Base-by-base conservation (phyloP, 441 rosid species). In the Macaranga tanarius region DNA sequence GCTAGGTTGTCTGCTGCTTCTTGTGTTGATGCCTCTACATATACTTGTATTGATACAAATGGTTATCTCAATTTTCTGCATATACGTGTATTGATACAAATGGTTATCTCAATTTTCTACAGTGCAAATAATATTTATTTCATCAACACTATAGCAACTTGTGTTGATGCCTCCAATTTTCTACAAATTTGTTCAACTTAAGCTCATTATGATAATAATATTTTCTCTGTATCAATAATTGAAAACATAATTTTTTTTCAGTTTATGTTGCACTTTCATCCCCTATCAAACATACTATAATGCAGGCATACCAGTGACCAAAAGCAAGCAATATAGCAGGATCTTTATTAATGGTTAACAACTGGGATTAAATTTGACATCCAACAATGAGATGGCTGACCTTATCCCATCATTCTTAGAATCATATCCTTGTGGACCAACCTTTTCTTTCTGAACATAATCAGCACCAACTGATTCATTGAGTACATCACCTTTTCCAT, bases 381-480 rank as follows among this genome's bases (percentile, higher is more conserved):
- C 73, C 76, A 70, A 44, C 13, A 34, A 56, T 62, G 51, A 71
- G 70, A 83, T 67, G 28, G 54, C 84, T 79, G 74, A 88, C 94
- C 97, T 89, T 75, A 73, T 50, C 25, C 95, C 91, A 50, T 75
- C 81, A 79, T 91, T 93, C 8, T 73, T 66, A 7, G 82, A 72
- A 75, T 87, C 87, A 77, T 91, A 91, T 69, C 89, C 90, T 55
- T 70, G 85, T 16, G 97, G 99, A 68, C 72, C 72, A 81, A 87
- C 89, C 84, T 90, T 95, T 82, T 91, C 98, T 76, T 95, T 95
- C 89, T 91, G 99, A 73, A 95, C 97, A 77, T 80, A 91, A 66
- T 95, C 98, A 59, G 99, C 98, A 75, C 98, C 98, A 72, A 92
- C 98, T 62, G 87, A 79, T 81, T 92, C 95, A 76, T 90, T 92